Percentiles rank a stretch among this genome's conserved stretches.
These are phyloP conservation scores for Herpotrichia juniperi DNA, from an alignment of 2,329 filamentous ascomycete species.

Conservation along the genomic window DNA sequence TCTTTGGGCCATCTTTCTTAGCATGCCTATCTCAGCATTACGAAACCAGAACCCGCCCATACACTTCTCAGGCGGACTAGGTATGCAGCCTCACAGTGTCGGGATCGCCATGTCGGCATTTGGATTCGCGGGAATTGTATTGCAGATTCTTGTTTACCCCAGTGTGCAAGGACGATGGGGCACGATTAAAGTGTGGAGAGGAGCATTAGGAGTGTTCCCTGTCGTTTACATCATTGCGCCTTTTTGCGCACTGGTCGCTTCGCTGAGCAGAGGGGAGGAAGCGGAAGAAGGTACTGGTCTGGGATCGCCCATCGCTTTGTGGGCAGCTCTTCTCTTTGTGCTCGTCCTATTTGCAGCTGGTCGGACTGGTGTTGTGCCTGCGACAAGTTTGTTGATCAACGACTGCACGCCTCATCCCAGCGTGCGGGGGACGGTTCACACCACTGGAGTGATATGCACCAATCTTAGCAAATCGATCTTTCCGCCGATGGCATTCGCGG, in stretches of 20 bases:
- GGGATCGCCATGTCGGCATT: conserved; percentile 50
- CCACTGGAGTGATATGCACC: conserved; percentile 8
- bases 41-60: conserved; percentile 34
- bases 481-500: conserved; percentile 11
- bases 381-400: conserved; percentile 18
- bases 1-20: conserved; percentile 52
- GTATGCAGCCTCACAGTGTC: conserved; percentile 46
- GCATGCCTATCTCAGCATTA: conserved; percentile 37
- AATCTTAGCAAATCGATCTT: conserved; percentile 15
- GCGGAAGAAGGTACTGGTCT: neutral
- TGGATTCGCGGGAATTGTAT: conserved; percentile 46
- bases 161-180: conserved; percentile 43
- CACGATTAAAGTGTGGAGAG: conserved; percentile 41
- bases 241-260: conserved; percentile 25
- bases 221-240: conserved; percentile 47
- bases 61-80: conserved; percentile 50
- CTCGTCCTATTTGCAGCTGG: conserved; percentile 9
- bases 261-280: neutral
- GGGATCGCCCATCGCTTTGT: neutral
- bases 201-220: conserved; percentile 46
- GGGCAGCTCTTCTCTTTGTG: conserved; percentile 2
- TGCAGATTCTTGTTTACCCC: conserved; percentile 51
- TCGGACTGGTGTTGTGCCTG: conserved; percentile 17
- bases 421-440: conserved; percentile 16
- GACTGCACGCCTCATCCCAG: conserved; percentile 18